Base-by-base conservation (phyloP, 129 eudicot species). In the Centaurea solstitialis region DNA sequence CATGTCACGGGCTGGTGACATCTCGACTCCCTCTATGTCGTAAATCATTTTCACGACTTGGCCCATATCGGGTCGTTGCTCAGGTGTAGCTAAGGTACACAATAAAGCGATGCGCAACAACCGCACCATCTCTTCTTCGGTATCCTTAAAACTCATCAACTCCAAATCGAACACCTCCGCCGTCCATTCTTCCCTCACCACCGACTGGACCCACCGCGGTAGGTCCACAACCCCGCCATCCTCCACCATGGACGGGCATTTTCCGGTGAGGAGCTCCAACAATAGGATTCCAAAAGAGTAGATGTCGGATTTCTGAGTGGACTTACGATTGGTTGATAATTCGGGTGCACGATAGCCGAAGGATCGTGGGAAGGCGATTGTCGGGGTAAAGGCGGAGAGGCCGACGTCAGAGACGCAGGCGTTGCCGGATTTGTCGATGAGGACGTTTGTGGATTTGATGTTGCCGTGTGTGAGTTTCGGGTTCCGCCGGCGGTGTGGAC, bases 121-220 rank as follows among this genome's bases (percentile, higher is more conserved):
- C 30, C 83, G 90, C 82, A 89, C 99, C 92, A 96, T 84, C 81
- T 96, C 98, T 79, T 93, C 99, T 78, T 96, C 97, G 1, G 88
- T 93, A 70, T 88, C 97, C 79, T 76, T 89, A 45, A 89, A 91
- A 80, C 99, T 88, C 93, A 96, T 87, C 50, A 96, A 84, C 90
- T 96, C 98, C 87, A 91, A 82, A 82, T 96, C 99, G 57, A 96
- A 96, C 30, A 96, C 92, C 90, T 93, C 97, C 1, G 97, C 92
- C 7, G 98, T 91, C 98, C 99, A 93, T 73, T 96, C 99, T 76
- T 96, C 99, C 76, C 97, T 85, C 76, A 88, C 95, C 77, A 96
- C 97, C 13, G 95, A 89, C 73, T 87, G 95, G 50, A 95, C 99
- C 99, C 99, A 96, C 78, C 90, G 74, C 0, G 98, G 99, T 72